Evolutionary conservation across 2,329 filamentous ascomycete species (phyloP).

Genomic region (Bretziella fagacearum): DNA sequence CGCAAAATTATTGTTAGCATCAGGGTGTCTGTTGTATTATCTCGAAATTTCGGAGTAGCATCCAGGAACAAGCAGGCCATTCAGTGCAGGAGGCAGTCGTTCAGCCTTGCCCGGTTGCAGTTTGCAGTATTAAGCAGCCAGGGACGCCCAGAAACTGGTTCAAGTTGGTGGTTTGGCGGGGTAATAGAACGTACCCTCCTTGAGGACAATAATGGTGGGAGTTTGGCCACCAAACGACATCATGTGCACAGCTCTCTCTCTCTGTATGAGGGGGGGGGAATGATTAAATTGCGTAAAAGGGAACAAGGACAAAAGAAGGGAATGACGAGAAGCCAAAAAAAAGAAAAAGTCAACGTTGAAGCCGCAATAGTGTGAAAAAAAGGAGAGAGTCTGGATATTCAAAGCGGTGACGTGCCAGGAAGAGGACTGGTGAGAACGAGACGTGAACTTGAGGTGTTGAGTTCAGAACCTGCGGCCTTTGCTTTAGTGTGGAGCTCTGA

Average conservation of each 20-base stretch:
- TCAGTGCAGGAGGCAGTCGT: no score
- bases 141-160: no score
- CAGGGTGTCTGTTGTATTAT: neutral
- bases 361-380: neutral
- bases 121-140: no score
- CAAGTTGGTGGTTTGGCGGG: constrained; percentile 27
- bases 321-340: neutral
- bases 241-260: constrained; percentile 19
- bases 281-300: constrained; percentile 8
- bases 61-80: neutral
- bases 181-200: constrained; percentile 58
- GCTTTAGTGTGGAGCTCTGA: constrained; percentile 10
- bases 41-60: neutral
- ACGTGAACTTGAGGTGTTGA: constrained; percentile 11
- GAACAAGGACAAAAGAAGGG: constrained; percentile 3
- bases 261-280: neutral
- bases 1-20: constrained; percentile 5
- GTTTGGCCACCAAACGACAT: constrained; percentile 98
- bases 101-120: no score
- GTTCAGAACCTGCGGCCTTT: constrained; percentile 7
- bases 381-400: constrained; percentile 1
- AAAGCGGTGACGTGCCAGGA: constrained; percentile 14
- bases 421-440: constrained; percentile 1
- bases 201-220: constrained; percentile 93
- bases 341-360: neutral